These are phyloP conservation scores for Diplodia intermedia DNA, from an alignment of 2,329 filamentous ascomycete species.

Conservation along the genomic window DNA sequence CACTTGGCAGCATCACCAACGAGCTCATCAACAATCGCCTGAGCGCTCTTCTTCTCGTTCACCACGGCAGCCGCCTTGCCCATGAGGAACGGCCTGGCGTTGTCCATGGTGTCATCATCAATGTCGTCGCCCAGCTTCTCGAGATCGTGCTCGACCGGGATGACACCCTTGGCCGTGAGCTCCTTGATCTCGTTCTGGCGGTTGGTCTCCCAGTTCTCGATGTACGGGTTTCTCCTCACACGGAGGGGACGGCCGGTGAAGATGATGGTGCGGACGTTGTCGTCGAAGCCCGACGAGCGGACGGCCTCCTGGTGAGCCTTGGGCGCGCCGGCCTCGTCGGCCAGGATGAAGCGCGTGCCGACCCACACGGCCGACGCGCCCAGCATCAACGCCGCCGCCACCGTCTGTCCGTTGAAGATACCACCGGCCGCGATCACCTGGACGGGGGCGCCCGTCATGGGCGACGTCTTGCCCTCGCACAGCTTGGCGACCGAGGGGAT, in stretches of 20 bases:
- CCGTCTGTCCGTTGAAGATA: constrained; percentile 88
- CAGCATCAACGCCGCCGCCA: constrained; percentile 90
- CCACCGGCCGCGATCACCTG: constrained; percentile 94
- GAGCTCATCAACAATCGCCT: constrained; percentile 93
- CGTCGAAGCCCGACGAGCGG: constrained; percentile 87
- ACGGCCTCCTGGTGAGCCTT: constrained; percentile 96
- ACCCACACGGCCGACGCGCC: constrained; percentile 95
- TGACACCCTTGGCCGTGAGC: constrained; percentile 84
- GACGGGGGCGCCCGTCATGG: constrained; percentile 84
- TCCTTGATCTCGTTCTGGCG: constrained; percentile 89
- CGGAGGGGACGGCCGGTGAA: constrained; percentile 96
- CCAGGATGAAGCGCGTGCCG: constrained; percentile 92
- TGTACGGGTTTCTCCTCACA: constrained; percentile 92
- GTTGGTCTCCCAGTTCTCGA: constrained; percentile 95
- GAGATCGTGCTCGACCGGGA: constrained; percentile 93
- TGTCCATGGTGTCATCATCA: constrained; percentile 87
- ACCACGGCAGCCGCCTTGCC: constrained; percentile 94
- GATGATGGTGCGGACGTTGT: constrained; percentile 96
- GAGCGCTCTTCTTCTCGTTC: constrained; percentile 89
- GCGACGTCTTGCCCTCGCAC: constrained; percentile 80
- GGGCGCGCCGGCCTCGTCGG: constrained; percentile 92
- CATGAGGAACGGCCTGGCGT: constrained; percentile 91
- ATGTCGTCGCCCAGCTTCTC: constrained; percentile 74
- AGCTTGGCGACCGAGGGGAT: constrained; percentile 91
- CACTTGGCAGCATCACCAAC: constrained; percentile 78